Evolutionary conservation across 768 basidiomycete species (phyloP), one percentile per base, ranked within the genome.

Genomic region (Collybiopsis luxurians): DNA sequence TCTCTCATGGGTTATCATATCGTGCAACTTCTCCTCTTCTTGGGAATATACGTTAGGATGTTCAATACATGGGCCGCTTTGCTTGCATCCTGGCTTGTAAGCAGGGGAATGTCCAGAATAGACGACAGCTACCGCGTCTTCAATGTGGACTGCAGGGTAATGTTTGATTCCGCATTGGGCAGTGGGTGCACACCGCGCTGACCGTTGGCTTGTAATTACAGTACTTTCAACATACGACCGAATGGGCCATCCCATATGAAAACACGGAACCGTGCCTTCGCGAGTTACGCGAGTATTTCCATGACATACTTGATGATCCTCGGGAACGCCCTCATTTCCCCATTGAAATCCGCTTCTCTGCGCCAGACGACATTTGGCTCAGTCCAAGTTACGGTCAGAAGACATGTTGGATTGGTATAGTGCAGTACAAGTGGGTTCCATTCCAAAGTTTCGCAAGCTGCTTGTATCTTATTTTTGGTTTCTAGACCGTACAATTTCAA

Each of bases 341-440:
- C 1, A 79, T 99, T 64, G 97, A 98, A 74, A 83, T 99, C 53
- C 83, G 97, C 10, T 95, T 92, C 69, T 89, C 92, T 43, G 84
- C 85, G 13, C 77, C 79, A 23, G 97, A 98, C 70, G 92, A 97
- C 66, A 90, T 97, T 52, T 98, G 92, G 92, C 78, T 99, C 30
- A 93, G 90, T 68, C 97, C 97, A 2, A 88, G 89, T 65, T 84
- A 83, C 66, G 87, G 87, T 52, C 80, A 84, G 56, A 76, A 73
- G 67, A 95, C 90, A 7, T 90, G 87, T 63, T 99, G 95, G 90
- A 92, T 99, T 58, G 97, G 97, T n/a, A 85, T 98, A 52, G 84
- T 97, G n/a, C 92, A 95, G 66, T 99, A 87, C 76, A 93, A 92
- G 96, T 98, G 57, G n/a, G n/a, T n/a, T n/a, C n/a, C n/a, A n/a